Base-by-base conservation (phyloP, 2,329 filamentous ascomycete species). In the Xylaria hypoxylon region DNA sequence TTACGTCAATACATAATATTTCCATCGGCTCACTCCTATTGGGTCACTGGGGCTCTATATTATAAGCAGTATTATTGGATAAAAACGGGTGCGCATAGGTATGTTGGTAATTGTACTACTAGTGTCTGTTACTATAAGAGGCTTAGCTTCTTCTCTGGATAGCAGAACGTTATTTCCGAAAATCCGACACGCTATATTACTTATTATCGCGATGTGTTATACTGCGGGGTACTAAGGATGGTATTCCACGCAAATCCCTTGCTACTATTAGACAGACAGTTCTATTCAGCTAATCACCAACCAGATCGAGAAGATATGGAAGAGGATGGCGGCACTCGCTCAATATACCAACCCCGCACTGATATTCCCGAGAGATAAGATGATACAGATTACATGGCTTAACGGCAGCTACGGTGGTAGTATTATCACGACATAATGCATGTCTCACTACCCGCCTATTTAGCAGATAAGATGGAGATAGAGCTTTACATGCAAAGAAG, bases 381-480 rank as follows among this genome's bases (percentile, higher is more conserved):
- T 3, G 44, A 35, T 38, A 4, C 7, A 2, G 35, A 13, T 31
- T 51, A 28, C 48, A 51, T 28, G 44, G n/a, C 22, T 28, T 28
- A 56, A 44, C 24, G 38, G 38, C 52, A 24, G 24, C 13, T 28
- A n/a, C 38, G 19, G 50, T 33, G 50, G 15, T n/a, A 24, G 24
- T 42, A 40, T 55, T 44, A 61, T 61, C 59, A 53, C 51, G 58
- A 44, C 58, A 52, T 53, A 26, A 58, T 58, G 55, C 28, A 57
- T 35, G 26, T 57, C 40, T 47, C 26, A 35, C 55, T 22, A 38
- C 35, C 35, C 35, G 35, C 35, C 35, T 31, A 53, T n/a, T 15
- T n/a, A 38, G 3, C 17, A 44, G 35, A n/a, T n/a, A 44, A 44
- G 55, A 57, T 33, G 24, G 40, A 22, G 17, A 58, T 19, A 48